These are phyloP conservation scores for Suillus brevipes DNA, from an alignment of 768 basidiomycete species.

Conservation along the genomic window DNA sequence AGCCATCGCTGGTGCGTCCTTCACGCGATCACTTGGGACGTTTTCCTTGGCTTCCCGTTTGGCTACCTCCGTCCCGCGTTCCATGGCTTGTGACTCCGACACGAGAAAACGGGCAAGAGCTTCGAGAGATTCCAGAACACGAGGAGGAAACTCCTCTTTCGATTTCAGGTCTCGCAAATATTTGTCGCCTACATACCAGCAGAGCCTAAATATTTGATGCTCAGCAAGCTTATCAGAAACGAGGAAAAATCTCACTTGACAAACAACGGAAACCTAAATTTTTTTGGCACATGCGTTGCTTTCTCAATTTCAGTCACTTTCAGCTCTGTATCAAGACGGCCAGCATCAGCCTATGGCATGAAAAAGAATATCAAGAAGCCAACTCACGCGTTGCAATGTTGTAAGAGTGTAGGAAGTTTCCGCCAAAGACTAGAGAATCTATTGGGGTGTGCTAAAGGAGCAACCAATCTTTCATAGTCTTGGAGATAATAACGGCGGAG, in stretches of 20 bases:
- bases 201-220: conserved; percentile 52
- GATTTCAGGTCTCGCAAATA: conserved; percentile 71
- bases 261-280: conserved; percentile 86
- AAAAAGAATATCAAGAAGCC: neutral
- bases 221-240: conserved; percentile 13
- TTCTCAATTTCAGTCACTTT: conserved; percentile 90
- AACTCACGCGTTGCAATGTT: conserved; percentile 80
- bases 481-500: neutral
- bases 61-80: conserved; percentile 65
- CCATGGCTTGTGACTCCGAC: conserved; percentile 69
- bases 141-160: conserved; percentile 48
- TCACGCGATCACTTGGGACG: conserved; percentile 77
- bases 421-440: conserved; percentile 94
- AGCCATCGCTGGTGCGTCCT: conserved; percentile 78
- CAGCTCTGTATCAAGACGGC: conserved; percentile 56
- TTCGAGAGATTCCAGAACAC: conserved; percentile 71
- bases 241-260: conserved; percentile 50
- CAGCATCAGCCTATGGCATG: conserved; percentile 16
- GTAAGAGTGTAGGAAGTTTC: conserved; percentile 95
- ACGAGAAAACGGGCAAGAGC: conserved; percentile 79
- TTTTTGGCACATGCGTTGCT: conserved; percentile 88
- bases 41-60: conserved; percentile 81
- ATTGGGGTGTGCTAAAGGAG: conserved; percentile 74
- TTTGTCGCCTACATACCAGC: conserved; percentile 89
- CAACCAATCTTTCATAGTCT: conserved; percentile 10